Conservation (phyloP, 768 basidiomycete species). For the Leccinum ochraceum region DNA sequence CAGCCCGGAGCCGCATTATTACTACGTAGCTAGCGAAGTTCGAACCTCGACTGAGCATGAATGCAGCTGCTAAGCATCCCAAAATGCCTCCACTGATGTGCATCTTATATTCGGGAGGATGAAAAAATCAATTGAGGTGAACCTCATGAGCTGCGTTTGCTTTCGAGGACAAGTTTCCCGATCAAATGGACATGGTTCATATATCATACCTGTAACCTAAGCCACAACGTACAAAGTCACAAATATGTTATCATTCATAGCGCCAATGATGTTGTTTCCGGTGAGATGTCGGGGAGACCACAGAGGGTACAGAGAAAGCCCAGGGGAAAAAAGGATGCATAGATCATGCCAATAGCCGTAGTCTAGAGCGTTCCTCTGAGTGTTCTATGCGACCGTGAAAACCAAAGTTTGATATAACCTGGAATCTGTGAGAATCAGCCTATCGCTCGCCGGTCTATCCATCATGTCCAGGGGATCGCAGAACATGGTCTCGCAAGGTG, state of each 20-base stretch:
- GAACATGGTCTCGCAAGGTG: slow-evolving; percentile 1
- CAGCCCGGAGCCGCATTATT: too few species aligned
- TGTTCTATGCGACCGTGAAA: neutral
- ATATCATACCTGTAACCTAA: too few species aligned
- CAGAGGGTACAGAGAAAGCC: neutral
- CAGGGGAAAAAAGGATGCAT: neutral
- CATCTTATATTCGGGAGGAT: neutral
- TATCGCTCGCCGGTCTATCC: neutral
- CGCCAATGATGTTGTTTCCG: neutral
- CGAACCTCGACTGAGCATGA: too few species aligned
- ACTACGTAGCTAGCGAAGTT: too few species aligned
- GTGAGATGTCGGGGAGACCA: neutral
- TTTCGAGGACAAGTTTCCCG: neutral
- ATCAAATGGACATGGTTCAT: slow-evolving; percentile 4
- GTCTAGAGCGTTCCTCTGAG: neutral
- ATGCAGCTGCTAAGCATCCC: too few species aligned
- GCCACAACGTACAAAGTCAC: neutral
- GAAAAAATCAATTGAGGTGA: neutral
- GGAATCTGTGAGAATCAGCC: neutral
- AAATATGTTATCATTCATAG: neutral
- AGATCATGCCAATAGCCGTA: neutral
- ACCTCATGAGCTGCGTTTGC: neutral
- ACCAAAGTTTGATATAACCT: neutral
- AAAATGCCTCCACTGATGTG: neutral
- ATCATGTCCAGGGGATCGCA: neutral